Conservation (phyloP, 163 green algal species). For the Prototheca wickerhamii region DNA sequence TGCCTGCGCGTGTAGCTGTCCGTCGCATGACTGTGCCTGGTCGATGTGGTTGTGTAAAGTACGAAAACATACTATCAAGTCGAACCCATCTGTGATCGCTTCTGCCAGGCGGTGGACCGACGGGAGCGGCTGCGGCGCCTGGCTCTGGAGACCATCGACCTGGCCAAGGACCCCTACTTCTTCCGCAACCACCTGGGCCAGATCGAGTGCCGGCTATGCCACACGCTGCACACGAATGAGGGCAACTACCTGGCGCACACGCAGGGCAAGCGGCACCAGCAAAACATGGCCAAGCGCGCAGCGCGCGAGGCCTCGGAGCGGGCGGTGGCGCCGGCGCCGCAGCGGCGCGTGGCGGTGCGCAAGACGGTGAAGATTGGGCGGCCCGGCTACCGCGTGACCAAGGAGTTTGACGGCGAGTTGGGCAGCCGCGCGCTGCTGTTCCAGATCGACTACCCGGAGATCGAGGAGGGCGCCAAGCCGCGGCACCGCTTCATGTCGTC, state of each 20-base stretch:
- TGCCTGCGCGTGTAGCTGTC: too few relatives aligned
- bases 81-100: background rate
- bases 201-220: conserved; percentile 96
- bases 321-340: conserved; percentile 52
- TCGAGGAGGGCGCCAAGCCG: conserved; percentile 79
- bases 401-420: conserved; percentile 84
- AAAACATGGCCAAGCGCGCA: conserved; percentile 96
- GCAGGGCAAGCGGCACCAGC: conserved; percentile 95
- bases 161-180: conserved; percentile 98
- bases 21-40: too few relatives aligned
- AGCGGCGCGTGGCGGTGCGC: conserved; percentile 53
- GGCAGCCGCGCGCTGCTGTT: conserved; percentile 84
- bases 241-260: conserved; percentile 99
- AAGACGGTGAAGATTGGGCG: conserved; percentile 94
- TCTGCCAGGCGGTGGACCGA: conserved; percentile 75
- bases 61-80: background rate
- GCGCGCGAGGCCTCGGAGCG: conserved; percentile 85
- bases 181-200: conserved; percentile 97
- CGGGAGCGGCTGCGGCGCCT: conserved; percentile 85
- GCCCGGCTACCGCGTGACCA: conserved; percentile 96
- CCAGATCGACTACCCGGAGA: conserved; percentile 98
- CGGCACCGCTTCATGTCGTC: conserved; percentile 97
- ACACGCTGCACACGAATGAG: conserved; percentile 98
- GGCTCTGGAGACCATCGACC: conserved; percentile 97
- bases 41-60: too few relatives aligned